Evolutionary conservation across 1,284 basidiomycete species (phyloP).

Genomic region (Moesziomyces parantarcticus): DNA sequence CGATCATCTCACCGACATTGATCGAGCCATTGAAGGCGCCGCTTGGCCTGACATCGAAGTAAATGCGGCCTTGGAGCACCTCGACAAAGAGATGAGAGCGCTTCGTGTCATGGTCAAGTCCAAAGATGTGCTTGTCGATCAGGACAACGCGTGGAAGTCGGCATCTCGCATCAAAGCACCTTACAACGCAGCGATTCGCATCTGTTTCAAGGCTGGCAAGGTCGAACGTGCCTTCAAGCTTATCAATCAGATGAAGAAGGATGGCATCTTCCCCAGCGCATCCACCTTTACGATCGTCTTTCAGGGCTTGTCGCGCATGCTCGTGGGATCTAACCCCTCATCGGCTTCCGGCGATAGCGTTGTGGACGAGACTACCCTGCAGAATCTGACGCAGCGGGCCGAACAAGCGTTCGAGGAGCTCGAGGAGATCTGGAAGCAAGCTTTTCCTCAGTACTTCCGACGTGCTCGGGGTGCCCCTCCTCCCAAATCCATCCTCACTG

Average conservation of each 20-base stretch:
- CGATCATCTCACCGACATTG: constrained; percentile 5
- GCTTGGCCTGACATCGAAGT: constrained; percentile 15
- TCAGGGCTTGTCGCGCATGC: constrained; percentile 9
- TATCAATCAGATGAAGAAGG: constrained; percentile 48
- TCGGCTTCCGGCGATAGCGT: neutral
- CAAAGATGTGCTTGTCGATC: constrained; percentile 32
- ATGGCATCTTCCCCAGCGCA: constrained; percentile 36
- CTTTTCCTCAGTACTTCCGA: constrained; percentile 31
- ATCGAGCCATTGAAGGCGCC: neutral
- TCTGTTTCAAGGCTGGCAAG: constrained; percentile 15
- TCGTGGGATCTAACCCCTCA: neutral
- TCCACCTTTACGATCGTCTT: constrained; percentile 26
- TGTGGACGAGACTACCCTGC: neutral
- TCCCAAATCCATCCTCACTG: neutral
- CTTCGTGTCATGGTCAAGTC: constrained; percentile 43
- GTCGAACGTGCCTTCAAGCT: constrained; percentile 25
- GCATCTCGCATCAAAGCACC: constrained; percentile 41
- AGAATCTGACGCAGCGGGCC: constrained; percentile 14
- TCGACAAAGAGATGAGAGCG: constrained; percentile 34
- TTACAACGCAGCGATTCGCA: constrained; percentile 29
- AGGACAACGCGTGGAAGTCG: constrained; percentile 32
- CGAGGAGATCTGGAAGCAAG: constrained; percentile 39
- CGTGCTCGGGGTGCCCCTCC: neutral
- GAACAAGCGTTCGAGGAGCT: constrained; percentile 19
- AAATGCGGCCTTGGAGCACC: constrained; percentile 8